Evolutionary conservation across 2,329 filamentous ascomycete genomes (phyloP), one percentile per base, ranked within the genome.

Genomic region (Cladorrhinum sp.): DNA sequence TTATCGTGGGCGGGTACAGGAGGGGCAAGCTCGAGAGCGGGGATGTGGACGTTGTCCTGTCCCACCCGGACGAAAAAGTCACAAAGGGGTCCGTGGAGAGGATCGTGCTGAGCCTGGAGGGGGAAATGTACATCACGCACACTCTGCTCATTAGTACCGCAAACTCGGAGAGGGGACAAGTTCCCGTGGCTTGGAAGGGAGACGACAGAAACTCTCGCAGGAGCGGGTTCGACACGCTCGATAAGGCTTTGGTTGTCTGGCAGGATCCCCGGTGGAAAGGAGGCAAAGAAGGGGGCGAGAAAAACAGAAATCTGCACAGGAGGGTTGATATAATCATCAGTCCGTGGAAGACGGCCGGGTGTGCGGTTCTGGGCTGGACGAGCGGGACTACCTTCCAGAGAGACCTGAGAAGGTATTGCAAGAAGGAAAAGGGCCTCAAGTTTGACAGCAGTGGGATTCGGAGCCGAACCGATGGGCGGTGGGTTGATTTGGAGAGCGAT

Each of bases 221-320:
- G 36, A 77, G 80, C 22, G 90, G 91, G 0, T 97, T 96, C 66
- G 93, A 97, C 71, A 91, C 87, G 0, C 81, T 98, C 1, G 93
- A 98, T 73, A 97, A 97, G 73, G 92, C 92, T 0, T 77, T 98
- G 56, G 89, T 97, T 0, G 92, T 97, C 0, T 98, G 93, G 93
- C 91, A 96, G 71, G 80, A 92, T 69, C 88, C 88, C 0, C 55
- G 73, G 3, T 82, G 77, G 65, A 71, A 70, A 20, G 76, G 76
- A 72, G 72, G 75, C 2, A 16, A 16, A 16, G 51, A 27, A 22
- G 59, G 63, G 4, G 73, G 70, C 0, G 74, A 75, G 1, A 84
- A 83, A 68, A 93, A 92, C 62, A 82, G 85, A 0, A 91, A 92
- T 66, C 81, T 83, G 0, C 93, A 96, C 71, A 85, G 92, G 20